Base-by-base conservation (phyloP, 257 asterid species). In the Penstemon davidsonii region DNA sequence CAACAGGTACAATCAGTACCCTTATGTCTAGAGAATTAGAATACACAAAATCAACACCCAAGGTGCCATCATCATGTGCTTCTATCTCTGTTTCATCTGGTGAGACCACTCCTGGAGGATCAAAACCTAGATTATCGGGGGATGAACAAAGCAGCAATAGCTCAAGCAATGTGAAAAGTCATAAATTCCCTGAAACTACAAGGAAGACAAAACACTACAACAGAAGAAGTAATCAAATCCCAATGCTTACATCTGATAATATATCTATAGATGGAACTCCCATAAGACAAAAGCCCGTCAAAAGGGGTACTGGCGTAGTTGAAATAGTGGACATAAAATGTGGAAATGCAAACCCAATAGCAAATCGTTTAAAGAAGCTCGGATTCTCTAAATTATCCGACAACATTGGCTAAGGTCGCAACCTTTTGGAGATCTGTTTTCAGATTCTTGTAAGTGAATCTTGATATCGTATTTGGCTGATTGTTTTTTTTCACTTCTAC, bases 281-380 rank as follows among this genome's bases (percentile, higher is more conserved):
- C 62, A 55, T 64, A 18, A 87, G 91, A 66, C 75, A 57, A 39
- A 88, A 81, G 78, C 53, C 88, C 12, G 77, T 73, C 60, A 83
- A 80, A 51, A 68, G 33, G 33, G 33, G 33, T 25, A 25, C 33
- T 25, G 33, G 33, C 33, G 33, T 82, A 50, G 95, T 87, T 60
- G 98, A 87, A 70, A 72, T 87, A 15, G 95, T 87, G 66, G 95
- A 91, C 84, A 71, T 85, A 77, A 91, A 78, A 81, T 88, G 97
- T 63, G 88, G 97, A n/a, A 78, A 64, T 62, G 86, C 74, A 45
- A 83, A 72, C 60, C 95, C 94, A 2, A 76, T 86, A 55, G 76
- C 85, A 41, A 85, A 81, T 61, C 86, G 88, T 63, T 79, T 90
- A 43, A 88, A 84, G 83, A 88, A 86, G 65, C 84, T 86, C 6